Evolutionary conservation across 169 alveolate species (phyloP).

Genomic region (Plasmodium yoelii): DNA sequence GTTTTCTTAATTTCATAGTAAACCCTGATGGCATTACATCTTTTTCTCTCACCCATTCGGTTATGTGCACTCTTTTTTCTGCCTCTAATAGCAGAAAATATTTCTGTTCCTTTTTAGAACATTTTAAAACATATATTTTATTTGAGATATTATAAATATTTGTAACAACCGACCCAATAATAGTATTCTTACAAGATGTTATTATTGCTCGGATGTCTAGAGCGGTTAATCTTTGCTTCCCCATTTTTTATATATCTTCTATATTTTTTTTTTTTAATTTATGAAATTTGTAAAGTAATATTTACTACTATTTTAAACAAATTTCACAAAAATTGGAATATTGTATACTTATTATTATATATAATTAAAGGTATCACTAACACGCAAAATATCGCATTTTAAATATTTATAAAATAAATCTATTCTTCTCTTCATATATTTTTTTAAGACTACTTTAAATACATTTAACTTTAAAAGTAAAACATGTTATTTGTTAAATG

Average conservation of each 20-base stretch:
- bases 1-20: slow-evolving; percentile 86
- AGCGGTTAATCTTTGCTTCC: slow-evolving; percentile 84
- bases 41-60: slow-evolving; percentile 82
- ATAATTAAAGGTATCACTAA: too few relatives aligned
- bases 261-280: background rate
- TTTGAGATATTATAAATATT: slow-evolving; percentile 85
- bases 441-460: too few relatives aligned
- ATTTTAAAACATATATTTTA: slow-evolving; percentile 82
- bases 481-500: too few relatives aligned
- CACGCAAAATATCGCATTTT: too few relatives aligned
- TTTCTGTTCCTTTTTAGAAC: slow-evolving; percentile 84
- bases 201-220: slow-evolving; percentile 83
- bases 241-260: slow-evolving; percentile 64
- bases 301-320: background rate
- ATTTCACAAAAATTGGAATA: background rate
- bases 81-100: slow-evolving; percentile 81
- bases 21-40: slow-evolving; percentile 85
- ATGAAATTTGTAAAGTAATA: background rate
- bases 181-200: slow-evolving; percentile 72
- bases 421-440: too few relatives aligned
- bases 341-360: too few relatives aligned
- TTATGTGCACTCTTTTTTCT: slow-evolving; percentile 84
- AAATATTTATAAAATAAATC: too few relatives aligned
- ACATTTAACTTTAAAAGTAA: too few relatives aligned
- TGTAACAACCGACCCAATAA: slow-evolving; percentile 79